Base-by-base conservation (phyloP, 768 basidiomycete species). In the Myochromella boudieri region DNA sequence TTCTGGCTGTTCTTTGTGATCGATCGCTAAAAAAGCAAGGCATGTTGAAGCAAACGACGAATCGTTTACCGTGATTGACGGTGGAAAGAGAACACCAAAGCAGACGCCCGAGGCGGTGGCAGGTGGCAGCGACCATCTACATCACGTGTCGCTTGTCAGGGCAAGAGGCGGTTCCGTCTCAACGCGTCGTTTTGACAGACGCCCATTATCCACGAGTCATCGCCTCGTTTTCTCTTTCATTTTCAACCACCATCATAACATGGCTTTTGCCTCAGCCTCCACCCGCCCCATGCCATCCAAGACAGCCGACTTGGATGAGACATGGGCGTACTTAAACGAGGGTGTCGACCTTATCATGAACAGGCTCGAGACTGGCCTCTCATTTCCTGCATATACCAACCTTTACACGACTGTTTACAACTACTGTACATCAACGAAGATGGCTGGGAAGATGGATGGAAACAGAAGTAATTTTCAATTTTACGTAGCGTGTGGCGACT, bases 321-420 rank as follows among this genome's bases (percentile, higher is more conserved):
- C 90, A 27, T 95, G 92, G 92, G 68, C 77, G 12, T 95, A 85
- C 61, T 80, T 95, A 51, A 84, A 85, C 65, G 81, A 84, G 31
- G 84, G 84, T 42, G 89, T 92, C 48, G 89, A 93, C 70, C 91
- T 91, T 65, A 92, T 93, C 68, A 92, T 93, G 91, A 91, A 85
- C 61, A 84, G 86, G 64, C 76, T 88, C 18, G 89, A 91, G 62
- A 81, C 83, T 4, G 91, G 89, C 48, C 81, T 93, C 26, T 89
- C 90, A 18, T 71, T 69, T 58, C 56, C 61, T 14, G 88, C 59
- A 60, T 91, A 92, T 65, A 89, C 86, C 76, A 92, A 80, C 70
- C 59, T 84, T 18, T 82, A 97, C 69, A 93, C 94, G 26, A 90
- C 94, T 32, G 90, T 92, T 6, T 98, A 99, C 77, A 98, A 99